Conservation (phyloP, 768 basidiomycete genomes). For the Phanerodontia chrysosporium region DNA sequence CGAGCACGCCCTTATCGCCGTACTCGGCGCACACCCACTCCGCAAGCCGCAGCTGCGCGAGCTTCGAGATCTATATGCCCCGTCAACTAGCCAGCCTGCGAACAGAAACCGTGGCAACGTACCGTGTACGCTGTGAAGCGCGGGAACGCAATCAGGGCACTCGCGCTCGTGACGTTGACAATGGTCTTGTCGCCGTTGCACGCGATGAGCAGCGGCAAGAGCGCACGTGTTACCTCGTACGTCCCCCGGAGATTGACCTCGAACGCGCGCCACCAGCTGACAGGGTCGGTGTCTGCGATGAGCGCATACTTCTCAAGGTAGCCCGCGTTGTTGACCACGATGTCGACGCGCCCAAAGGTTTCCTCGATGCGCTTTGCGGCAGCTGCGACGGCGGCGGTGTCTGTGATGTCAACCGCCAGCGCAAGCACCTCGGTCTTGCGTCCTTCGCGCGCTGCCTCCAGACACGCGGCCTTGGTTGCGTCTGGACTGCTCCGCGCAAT, state of each 20-base stretch:
- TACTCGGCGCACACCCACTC: conserved; percentile 9
- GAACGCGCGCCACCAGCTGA: conserved; percentile 7
- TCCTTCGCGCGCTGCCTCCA: neutral
- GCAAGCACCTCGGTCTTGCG: conserved; percentile 10
- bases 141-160: neutral
- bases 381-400: neutral
- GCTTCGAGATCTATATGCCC: neutral
- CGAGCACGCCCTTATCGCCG: conserved; percentile 4
- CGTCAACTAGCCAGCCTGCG: neutral
- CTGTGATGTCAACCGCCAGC: conserved; percentile 4
- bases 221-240: conserved; percentile 11
- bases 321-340: too few relatives aligned
- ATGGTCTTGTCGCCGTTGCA: conserved; percentile 8
- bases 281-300: neutral
- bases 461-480: neutral
- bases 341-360: too few relatives aligned
- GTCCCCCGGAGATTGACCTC: conserved; percentile 8
- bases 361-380: neutral
- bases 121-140: neutral
- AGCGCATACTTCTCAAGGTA: neutral
- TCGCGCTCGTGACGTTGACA: conserved; percentile 4
- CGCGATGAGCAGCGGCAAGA: conserved; percentile 5
- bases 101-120: neutral
- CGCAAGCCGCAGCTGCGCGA: conserved; percentile 6
- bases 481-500: conserved; percentile 12